Conservation (phyloP, 2,329 filamentous ascomycete genomes). For the Macrophomina pseudophaseolina region DNA sequence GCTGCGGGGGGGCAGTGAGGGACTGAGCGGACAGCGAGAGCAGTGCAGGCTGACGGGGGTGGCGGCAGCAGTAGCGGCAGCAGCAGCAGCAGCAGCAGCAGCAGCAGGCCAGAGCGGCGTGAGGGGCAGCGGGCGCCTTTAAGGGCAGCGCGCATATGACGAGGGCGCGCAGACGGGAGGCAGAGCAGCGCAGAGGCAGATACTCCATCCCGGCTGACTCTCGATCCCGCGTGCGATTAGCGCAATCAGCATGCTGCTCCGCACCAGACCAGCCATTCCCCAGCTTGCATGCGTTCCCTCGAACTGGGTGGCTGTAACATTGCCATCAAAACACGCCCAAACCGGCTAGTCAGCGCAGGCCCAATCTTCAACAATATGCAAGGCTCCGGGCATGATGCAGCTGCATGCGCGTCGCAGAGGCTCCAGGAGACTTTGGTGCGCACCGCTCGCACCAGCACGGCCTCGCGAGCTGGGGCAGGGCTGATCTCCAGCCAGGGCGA, state of each 20-base stretch:
- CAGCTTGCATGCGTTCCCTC: constrained; percentile 9
- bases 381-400: neutral
- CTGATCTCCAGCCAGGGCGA: neutral
- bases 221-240: constrained; percentile 24
- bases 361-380: neutral
- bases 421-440: neutral
- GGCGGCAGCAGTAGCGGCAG: neutral
- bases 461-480: neutral
- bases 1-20: neutral
- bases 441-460: too few relatives aligned
- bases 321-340: constrained; percentile 1
- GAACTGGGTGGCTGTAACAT: constrained; percentile 12
- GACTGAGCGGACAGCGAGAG: neutral
- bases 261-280: neutral
- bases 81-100: neutral
- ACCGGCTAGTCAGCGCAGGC: neutral
- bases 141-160: constrained; percentile 12
- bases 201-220: neutral
- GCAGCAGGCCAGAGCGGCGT: neutral
- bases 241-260: constrained; percentile 15
- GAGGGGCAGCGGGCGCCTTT: constrained; percentile 16
- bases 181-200: too few relatives aligned
- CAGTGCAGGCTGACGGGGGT: neutral
- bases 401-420: constrained; percentile 3
- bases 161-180: neutral